Base-by-base conservation (phyloP, 805 yeast species). In the Kluyveromyces siamensis region DNA sequence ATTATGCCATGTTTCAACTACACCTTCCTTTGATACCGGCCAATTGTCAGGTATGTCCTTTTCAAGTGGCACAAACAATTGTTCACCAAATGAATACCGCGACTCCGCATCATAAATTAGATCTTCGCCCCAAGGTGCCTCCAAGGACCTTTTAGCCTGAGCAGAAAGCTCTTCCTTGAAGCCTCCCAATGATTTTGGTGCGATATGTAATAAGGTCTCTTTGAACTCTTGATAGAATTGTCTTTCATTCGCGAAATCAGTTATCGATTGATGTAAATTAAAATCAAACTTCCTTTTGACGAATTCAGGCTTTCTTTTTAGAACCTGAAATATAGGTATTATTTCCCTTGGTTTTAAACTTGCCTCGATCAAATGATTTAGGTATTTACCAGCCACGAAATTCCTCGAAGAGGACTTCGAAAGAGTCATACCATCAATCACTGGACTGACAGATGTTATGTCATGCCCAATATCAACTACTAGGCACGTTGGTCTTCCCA, bases 401-500 rank as follows among this genome's bases (percentile, higher is more conserved):
- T 95, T 87, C 57, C 80, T 81, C 69, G 74, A 77, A 14, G 81
- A 84, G 57, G 81, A 83, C 55, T 79, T 83, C 42, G 84, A 74
- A 49, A 86, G 68, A 42, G 88, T 83, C 67, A 84, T 78, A 21
- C 95, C 95, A 67, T 84, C 96, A 51, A 83, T 80, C 18, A 85
- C 88, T 1, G 90, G 96, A 6, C 93, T 83, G 1, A 82, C 90
- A 52, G 87, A 80, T 17, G 77, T 72, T 2, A 82, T 69, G 61
- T 85, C 90, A 60, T 86, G 93, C 6, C 96, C 96, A 38, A 87
- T 68, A 63, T 88, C 96, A 38, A 88, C 91, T 38, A 88, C 88
- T 33, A 88, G 70, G 62, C 95, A 88, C 51, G 83, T 84, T 41
- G 95, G 89, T 62, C 95, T 75, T 3, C 96, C 96, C 54, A 85